A percentile compares a stretch with the other conserved stretches of the same genome.
These are phyloP conservation scores for Parmelia sp. DNA, from an alignment of 495 filamentous ascomycete genomes.

Conservation along the genomic window DNA sequence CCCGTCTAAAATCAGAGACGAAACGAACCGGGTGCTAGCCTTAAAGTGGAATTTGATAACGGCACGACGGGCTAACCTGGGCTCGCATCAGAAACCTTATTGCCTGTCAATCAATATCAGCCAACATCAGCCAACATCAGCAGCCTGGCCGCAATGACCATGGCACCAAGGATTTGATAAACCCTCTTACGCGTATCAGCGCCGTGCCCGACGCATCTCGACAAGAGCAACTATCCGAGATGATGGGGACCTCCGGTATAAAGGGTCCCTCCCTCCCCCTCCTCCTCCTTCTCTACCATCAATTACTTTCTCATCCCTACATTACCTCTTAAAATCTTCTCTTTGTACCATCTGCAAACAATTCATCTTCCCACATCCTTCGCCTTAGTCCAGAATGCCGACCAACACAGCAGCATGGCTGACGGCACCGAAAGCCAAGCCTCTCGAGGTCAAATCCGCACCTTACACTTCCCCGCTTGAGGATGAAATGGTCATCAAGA, in stretches of 20 bases:
- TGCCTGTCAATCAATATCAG: no score
- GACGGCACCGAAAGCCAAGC: slow-evolving; percentile 26
- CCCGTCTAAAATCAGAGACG: no score
- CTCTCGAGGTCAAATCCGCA: slow-evolving; percentile 32
- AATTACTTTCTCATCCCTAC: not conserved
- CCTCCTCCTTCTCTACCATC: not conserved
- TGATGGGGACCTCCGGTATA: not conserved
- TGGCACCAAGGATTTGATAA: not conserved
- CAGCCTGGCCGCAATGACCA: no score
- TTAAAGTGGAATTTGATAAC: no score
- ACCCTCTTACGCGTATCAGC: not conserved
- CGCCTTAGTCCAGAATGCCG: slow-evolving; percentile 9
- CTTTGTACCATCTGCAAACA: not conserved
- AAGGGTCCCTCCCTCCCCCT: not conserved
- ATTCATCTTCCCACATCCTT: not conserved
- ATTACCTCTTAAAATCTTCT: not conserved
- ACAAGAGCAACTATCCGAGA: not conserved
- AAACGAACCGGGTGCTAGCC: no score
- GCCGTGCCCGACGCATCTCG: not conserved
- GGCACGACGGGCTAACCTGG: no score
- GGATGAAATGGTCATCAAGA: slow-evolving; percentile 35
- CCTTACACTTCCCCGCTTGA: slow-evolving; percentile 29
- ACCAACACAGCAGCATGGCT: slow-evolving; percentile 40
- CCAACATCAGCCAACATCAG: no score
- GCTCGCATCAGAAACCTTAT: no score